Evolutionary conservation across 352 stramenopile species (phyloP).

Genomic region (Aphanomyces stellatus): DNA sequence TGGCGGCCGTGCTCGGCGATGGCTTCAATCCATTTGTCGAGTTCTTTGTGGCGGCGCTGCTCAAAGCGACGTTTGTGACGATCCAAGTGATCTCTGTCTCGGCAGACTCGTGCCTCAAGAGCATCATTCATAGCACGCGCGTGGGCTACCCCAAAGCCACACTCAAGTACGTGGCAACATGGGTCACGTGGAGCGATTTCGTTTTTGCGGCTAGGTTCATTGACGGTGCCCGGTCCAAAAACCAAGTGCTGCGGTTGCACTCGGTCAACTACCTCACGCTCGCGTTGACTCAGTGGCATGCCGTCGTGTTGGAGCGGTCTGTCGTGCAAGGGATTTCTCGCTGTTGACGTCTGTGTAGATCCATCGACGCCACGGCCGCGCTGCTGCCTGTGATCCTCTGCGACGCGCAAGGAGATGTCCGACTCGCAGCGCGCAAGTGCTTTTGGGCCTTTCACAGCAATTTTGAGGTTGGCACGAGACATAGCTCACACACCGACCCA

Average conservation of each 20-base stretch:
- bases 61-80: constrained; percentile 83
- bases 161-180: constrained; percentile 40
- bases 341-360: no score
- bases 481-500: no score
- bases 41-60: constrained; percentile 48
- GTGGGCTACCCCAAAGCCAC: constrained; percentile 60
- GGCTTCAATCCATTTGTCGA: constrained; percentile 76
- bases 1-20: constrained; percentile 51
- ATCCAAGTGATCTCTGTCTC: constrained; percentile 78
- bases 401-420: constrained; percentile 66
- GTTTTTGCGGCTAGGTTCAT: constrained; percentile 38
- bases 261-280: constrained; percentile 73
- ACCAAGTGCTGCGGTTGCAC: constrained; percentile 62
- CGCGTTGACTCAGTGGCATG: constrained; percentile 53
- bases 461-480: constrained; percentile 49
- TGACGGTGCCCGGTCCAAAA: constrained; percentile 61
- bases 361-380: constrained; percentile 45
- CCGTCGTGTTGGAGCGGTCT: constrained; percentile 60
- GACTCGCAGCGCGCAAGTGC: constrained; percentile 61
- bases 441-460: constrained; percentile 68
- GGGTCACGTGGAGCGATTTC: background rate
- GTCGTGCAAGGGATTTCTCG: constrained; percentile 18
- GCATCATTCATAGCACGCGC: constrained; percentile 65
- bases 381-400: constrained; percentile 52
- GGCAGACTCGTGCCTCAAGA: constrained; percentile 58